Base-by-base conservation (phyloP, 2,329 filamentous ascomycete species). In the Coniochaeta sp. region DNA sequence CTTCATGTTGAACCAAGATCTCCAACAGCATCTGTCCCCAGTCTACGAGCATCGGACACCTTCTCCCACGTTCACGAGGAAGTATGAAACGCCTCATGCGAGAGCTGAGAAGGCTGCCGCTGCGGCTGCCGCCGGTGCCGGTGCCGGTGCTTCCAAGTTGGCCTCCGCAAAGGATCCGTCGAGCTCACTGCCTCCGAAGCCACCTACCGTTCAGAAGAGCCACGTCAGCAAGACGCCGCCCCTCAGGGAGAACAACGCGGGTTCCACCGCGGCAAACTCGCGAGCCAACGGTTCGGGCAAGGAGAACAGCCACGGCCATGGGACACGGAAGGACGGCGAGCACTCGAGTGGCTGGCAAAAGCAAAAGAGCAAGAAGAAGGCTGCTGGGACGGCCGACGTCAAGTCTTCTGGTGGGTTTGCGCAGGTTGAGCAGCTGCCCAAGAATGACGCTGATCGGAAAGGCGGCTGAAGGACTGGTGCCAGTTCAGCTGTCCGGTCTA, bases 41-140 rank as follows among this genome's bases (percentile, higher is more conserved):
- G 87, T 91, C 0, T 86, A 86, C 51, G 87, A 91, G 68, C 78
- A 80, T 6, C 76, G 79, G n/a, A 86, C 84, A 0, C 85, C 86
- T 2, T 89, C 87, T 1, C 86, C 87, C 1, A 86, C 77, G 3
- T 72, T 77, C 12, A 70, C 71, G 51, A 75, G 84, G 51, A 82
- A 76, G 47, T 69, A 75, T 48, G 81, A 83, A 26, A 57, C 67
- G 2, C 61, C 67, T 12, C 38, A 24, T 14, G 53, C 60, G 16
- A 62, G 60, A 38, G 27, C 33, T 38, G 53, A 53, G 18, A 53
- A 22, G 45, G 52, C 40, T 24, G 54, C 46, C 46, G 9, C 40
- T 49, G n/a, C n/a, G n/a, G n/a, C n/a, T n/a, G n/a, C n/a, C n/a
- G n/a, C n/a, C n/a, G n/a, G n/a, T n/a, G n/a, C n/a, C 4, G 38